These are phyloP conservation scores for Amanita rubescens DNA, from an alignment of 768 basidiomycete genomes.

Conservation along the genomic window DNA sequence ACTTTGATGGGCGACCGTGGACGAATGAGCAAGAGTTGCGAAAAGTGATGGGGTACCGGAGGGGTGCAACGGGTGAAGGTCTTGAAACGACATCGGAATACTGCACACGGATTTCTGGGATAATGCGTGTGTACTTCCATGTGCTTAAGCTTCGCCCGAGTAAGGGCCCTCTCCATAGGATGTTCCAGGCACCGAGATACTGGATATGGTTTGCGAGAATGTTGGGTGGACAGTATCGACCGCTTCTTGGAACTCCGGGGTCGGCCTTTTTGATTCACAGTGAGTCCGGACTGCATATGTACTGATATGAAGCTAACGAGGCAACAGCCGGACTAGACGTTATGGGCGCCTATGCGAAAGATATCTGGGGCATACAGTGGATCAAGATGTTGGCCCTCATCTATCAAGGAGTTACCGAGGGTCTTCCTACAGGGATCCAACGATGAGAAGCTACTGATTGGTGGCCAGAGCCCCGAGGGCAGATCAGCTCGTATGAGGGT, in stretches of 20 bases:
- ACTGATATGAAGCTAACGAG: not conserved
- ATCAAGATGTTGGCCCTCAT: slow-evolving; percentile 61
- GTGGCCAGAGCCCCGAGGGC: slow-evolving; percentile 54
- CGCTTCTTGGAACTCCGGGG: slow-evolving; percentile 45
- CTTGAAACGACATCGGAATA: slow-evolving; percentile 58
- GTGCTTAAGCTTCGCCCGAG: slow-evolving; percentile 44
- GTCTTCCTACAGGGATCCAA: slow-evolving; percentile 31
- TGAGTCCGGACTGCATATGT: slow-evolving; percentile 26
- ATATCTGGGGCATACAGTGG: slow-evolving; percentile 76
- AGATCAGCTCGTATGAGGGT: slow-evolving; percentile 43
- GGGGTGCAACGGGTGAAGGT: slow-evolving; percentile 27
- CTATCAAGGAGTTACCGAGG: slow-evolving; percentile 54
- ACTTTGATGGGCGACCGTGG: slow-evolving; percentile 45
- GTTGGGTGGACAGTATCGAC: slow-evolving; percentile 32
- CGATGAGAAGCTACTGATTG: slow-evolving; percentile 33
- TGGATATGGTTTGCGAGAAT: slow-evolving; percentile 74
- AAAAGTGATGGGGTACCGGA: slow-evolving; percentile 54
- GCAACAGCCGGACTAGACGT: slow-evolving; percentile 62
- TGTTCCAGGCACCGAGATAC: slow-evolving; percentile 55
- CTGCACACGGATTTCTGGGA: slow-evolving; percentile 60
- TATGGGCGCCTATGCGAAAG: slow-evolving; percentile 50
- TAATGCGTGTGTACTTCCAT: slow-evolving; percentile 83
- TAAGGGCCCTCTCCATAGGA: slow-evolving; percentile 34
- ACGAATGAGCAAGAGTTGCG: slow-evolving; percentile 25
- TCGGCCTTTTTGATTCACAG: slow-evolving; percentile 65